Evolutionary conservation across 108 stramenopile genomes (phyloP).

Genomic region (Cyclotella cryptica): DNA sequence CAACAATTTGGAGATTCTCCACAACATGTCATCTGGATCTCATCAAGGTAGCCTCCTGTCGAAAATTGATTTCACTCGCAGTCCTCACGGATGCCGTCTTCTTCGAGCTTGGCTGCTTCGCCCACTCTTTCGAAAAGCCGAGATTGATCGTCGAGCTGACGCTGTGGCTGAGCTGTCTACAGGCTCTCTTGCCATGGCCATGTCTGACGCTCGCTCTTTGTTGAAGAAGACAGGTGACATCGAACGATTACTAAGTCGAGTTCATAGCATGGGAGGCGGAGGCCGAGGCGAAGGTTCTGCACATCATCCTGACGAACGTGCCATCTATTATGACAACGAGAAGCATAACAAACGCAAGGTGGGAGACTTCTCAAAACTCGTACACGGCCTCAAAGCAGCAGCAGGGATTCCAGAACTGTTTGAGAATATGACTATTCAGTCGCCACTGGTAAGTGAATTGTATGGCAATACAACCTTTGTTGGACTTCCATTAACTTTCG

Average conservation of each 20-base stretch:
- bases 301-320: conserved; percentile 93
- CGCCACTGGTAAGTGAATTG: conserved; percentile 50
- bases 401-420: conserved; percentile 83
- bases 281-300: conserved; percentile 31
- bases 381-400: conserved; percentile 75
- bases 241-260: conserved; percentile 91
- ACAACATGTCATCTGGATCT: conserved; percentile 75
- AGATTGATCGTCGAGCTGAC: conserved; percentile 93
- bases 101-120: conserved; percentile 95
- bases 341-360: conserved; percentile 96
- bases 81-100: conserved; percentile 92
- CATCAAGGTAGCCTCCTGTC: conserved; percentile 89
- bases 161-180: conserved; percentile 92
- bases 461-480: background rate
- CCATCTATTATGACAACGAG: conserved; percentile 93
- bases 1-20: conserved; percentile 95
- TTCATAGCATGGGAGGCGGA: conserved; percentile 91
- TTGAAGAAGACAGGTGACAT: conserved; percentile 91
- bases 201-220: conserved; percentile 71
- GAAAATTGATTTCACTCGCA: conserved; percentile 90
- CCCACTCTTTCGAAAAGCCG: conserved; percentile 86
- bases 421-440: conserved; percentile 69
- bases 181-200: conserved; percentile 70
- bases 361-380: conserved; percentile 80
- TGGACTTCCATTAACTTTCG: no score